Evolutionary conservation across 192 early-diverging fungal species (phyloP).

Genomic region (Linnemannia elongata): DNA sequence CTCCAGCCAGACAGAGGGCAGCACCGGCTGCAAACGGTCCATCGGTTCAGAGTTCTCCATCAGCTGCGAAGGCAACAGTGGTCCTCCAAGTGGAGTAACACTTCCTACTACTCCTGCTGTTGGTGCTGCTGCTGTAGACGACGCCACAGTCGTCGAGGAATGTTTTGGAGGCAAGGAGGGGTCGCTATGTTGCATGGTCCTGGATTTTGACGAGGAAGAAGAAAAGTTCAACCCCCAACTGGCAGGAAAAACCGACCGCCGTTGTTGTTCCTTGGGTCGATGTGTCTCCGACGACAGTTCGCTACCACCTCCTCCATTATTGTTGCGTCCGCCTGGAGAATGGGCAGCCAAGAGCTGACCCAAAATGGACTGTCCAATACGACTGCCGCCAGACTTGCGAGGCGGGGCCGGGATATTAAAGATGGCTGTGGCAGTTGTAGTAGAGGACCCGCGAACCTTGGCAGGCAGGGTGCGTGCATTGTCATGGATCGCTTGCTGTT

Average conservation of each 20-base stretch:
- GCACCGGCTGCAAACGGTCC: conserved; percentile 17
- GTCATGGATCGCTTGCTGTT: conserved; percentile 14
- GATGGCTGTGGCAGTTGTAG: background rate
- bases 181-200: background rate
- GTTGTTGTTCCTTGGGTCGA: conserved; percentile 47
- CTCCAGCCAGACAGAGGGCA: conserved; percentile 49
- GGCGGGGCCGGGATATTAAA: conserved; percentile 18
- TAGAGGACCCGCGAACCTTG: background rate
- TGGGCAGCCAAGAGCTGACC: conserved; percentile 48
- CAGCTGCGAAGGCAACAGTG: conserved; percentile 5
- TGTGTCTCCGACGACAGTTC: conserved; percentile 38
- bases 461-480: conserved; percentile 31
- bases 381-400: conserved; percentile 23
- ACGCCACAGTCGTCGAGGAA: background rate
- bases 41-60: conserved; percentile 25
- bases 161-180: background rate
- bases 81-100: background rate
- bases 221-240: conserved; percentile 27
- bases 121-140: background rate
- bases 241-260: conserved; percentile 38
- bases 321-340: conserved; percentile 29
- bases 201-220: conserved; percentile 18
- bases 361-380: conserved; percentile 44
- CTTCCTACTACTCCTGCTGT: background rate
- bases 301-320: conserved; percentile 23